Conservation (phyloP, 2,329 filamentous ascomycete species). For the Pseudocercospora ulei region DNA sequence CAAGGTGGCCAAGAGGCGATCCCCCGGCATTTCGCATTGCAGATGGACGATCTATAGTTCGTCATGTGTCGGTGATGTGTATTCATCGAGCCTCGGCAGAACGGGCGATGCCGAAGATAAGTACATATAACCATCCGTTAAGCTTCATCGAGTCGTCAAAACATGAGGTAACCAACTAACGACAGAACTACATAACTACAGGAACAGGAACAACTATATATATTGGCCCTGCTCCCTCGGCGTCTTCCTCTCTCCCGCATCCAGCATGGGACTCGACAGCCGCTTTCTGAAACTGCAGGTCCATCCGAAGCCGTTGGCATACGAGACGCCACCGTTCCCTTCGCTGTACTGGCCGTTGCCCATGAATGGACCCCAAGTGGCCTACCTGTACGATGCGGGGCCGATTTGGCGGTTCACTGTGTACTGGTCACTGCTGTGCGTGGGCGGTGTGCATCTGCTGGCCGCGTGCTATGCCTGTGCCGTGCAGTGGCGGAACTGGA, state of each 20-base stretch:
- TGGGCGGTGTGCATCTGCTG: conserved; percentile 62
- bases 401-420: conserved; percentile 85
- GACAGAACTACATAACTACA: too few species aligned
- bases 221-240: too few species aligned
- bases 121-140: too few species aligned
- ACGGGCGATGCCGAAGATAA: too few species aligned
- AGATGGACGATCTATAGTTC: too few species aligned
- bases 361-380: conserved; percentile 47
- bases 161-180: too few species aligned
- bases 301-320: conserved; percentile 47
- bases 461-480: conserved; percentile 62
- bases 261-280: conserved; percentile 13
- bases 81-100: too few species aligned
- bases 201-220: too few species aligned
- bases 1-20: conserved; percentile 57
- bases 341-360: conserved; percentile 68
- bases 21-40: conserved; percentile 52
- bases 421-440: conserved; percentile 75
- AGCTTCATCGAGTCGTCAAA: conserved; percentile 2
- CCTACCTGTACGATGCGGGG: conserved; percentile 60
- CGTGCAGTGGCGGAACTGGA: conserved; percentile 54
- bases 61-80: too few species aligned
- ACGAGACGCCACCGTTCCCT: conserved; percentile 63
- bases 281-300: conserved; percentile 41
- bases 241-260: too few species aligned